Percentiles rank a stretch among this genome's conserved stretches.
These are phyloP conservation scores for Drosera capensis DNA, from an alignment of 148 eudicot genomes.

Conservation along the genomic window DNA sequence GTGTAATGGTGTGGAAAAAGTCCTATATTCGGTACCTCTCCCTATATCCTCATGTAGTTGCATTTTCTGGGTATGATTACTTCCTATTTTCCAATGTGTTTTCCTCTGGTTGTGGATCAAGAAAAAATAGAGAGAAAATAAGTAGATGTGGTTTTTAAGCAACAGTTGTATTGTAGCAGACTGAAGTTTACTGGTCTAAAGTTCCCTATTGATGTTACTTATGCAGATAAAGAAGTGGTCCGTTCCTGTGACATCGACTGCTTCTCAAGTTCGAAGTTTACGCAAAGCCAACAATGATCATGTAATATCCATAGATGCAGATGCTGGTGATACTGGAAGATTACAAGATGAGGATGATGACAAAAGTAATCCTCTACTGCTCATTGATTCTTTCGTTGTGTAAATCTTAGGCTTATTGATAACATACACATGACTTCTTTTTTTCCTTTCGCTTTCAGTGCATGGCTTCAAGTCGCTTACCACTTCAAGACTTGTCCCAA, in stretches of 20 bases:
- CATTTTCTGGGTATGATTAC: too few species aligned
- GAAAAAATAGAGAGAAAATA: too few species aligned
- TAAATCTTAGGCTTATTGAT: too few species aligned
- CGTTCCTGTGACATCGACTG: conserved; percentile 37
- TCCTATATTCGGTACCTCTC: too few species aligned
- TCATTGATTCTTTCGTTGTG: too few species aligned
- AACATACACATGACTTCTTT: conserved; percentile 3
- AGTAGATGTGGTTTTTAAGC: too few species aligned
- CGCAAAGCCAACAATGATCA: conserved; percentile 80
- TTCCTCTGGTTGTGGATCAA: too few species aligned
- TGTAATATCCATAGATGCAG: conserved; percentile 74
- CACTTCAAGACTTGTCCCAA: conserved; percentile 68
- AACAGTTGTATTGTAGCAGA: too few species aligned
- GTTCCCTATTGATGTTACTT: conserved; percentile 10
- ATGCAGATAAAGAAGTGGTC: conserved; percentile 75
- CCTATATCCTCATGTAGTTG: too few species aligned
- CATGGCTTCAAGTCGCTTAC: conserved; percentile 98
- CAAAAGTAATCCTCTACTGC: conserved; percentile 42
- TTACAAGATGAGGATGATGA: conserved; percentile 88
- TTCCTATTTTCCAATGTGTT: too few species aligned
- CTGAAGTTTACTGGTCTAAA: too few species aligned
- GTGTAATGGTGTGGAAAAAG: too few species aligned
- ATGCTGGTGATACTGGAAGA: conserved; percentile 29
- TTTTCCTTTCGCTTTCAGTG: conserved; percentile 29
- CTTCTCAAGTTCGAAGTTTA: conserved; percentile 86